Base-by-base conservation (phyloP, 1,284 basidiomycete genomes). In the Pseudozyma flocculosa region DNA sequence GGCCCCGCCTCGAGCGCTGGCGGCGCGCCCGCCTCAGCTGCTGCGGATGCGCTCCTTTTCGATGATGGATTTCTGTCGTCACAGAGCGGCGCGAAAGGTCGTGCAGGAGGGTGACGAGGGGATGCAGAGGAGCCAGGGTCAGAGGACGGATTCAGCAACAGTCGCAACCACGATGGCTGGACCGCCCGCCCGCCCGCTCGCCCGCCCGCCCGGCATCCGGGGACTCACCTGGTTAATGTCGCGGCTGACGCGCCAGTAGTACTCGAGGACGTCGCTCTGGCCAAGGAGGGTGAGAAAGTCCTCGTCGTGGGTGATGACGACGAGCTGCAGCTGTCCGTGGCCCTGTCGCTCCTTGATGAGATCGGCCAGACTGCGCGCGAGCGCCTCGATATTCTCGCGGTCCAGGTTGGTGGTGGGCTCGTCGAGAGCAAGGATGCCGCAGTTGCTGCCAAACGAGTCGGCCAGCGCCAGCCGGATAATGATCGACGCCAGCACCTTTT, bases 401-500 rank as follows among this genome's bases (percentile, higher is more conserved):
- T 99, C 95, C 37, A 99, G 81, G 40, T 95, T 96, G 55, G 97
- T 98, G 21, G 95, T 98, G 13, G 95, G 95, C 80, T 99, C 95
- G 74, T 99, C 95, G 46, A 99, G 82, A 1, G 95, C 95, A 39
- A 99, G 84, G 61, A 98, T 96, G 15, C 94, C 94, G 79, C 94
- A 98, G 66, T 96, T 94, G 76, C 92, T 90, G 3, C 92, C 91
- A 72, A 98, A 98, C 3, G 91, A 94, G 78, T 98, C 95, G 10
- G 94, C 94, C 22, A 98, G 83, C 0, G 94, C 95, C n/a, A 98
- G 85, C 1, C 95, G 86, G 71, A 99, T 98, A 77, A 98, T 92
- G 79, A 98, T 97, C n/a, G 91, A 95, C 24, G 95, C 95, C 53
- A 98, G 82, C 83, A 97, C 96, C 81, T 98, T 99, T 79, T 99